Evolutionary conservation across 306 rosid genomes (phyloP).

Genomic region (Trichosanthes truncata): DNA sequence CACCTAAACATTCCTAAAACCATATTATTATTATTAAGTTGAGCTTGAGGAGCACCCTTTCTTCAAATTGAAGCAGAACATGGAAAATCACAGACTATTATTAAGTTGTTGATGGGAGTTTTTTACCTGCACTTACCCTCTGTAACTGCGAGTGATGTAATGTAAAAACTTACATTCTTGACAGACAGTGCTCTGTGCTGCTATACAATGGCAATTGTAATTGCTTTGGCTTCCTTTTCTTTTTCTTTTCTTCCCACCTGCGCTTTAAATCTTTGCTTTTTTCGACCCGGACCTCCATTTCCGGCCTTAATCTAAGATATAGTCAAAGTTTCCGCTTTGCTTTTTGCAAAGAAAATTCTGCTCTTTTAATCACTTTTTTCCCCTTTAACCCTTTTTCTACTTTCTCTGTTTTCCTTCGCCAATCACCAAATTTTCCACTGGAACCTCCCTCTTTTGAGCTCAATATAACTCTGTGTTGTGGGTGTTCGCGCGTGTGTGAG

Average conservation of each 20-base stretch:
- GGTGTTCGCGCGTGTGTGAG: not conserved
- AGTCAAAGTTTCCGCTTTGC: conserved; percentile 12
- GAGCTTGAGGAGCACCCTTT: not conserved
- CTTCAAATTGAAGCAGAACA: conserved; percentile 1
- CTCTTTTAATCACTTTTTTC: not conserved
- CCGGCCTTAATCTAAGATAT: conserved; percentile 2
- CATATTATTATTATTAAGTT: not conserved
- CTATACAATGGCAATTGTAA: not conserved
- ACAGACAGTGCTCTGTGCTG: not conserved
- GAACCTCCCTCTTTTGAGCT: not conserved
- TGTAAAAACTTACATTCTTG: not conserved
- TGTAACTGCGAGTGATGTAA: not conserved
- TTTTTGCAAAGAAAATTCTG: conserved; percentile 6
- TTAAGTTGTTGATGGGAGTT: not conserved
- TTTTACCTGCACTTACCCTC: not conserved
- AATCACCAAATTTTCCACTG: not conserved
- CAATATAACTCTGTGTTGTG: not conserved
- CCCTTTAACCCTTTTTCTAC: not conserved
- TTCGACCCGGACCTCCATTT: conserved; percentile 4
- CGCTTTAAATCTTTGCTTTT: not conserved
- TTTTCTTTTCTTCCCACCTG: not conserved
- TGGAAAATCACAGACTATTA: not conserved
- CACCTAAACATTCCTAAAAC: conserved; percentile 1
- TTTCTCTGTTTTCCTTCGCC: conserved; percentile 6
- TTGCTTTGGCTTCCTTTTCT: not conserved